phyloP scores from a whole-genome alignment of 139 green algal species.

The Closterium sp. region DNA sequence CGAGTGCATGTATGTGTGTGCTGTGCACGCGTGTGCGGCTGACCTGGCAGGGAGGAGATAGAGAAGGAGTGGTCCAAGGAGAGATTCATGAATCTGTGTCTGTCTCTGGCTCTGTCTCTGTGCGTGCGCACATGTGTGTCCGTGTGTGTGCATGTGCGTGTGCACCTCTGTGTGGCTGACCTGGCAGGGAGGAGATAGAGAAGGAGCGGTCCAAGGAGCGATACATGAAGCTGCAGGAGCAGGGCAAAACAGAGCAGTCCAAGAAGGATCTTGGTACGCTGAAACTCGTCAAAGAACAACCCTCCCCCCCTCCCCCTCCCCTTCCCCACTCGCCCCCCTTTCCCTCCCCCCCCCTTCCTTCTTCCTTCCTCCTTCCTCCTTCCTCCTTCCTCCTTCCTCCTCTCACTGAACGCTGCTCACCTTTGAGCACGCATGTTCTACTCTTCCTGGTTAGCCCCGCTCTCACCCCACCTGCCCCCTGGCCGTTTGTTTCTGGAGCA shows the following conservation, averaged over 20 bases:
- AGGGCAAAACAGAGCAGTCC: slow-evolving; percentile 52
- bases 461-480: background rate
- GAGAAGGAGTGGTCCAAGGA: too few species aligned
- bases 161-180: background rate
- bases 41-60: too few species aligned
- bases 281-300: background rate
- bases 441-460: background rate
- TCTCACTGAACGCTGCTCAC: background rate
- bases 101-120: too few species aligned
- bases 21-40: too few species aligned
- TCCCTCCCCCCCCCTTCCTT: too few species aligned
- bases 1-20: too few species aligned
- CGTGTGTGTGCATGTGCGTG: background rate
- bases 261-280: slow-evolving; percentile 45
- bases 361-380: background rate
- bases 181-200: slow-evolving; percentile 52
- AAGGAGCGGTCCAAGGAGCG: slow-evolving; percentile 49
- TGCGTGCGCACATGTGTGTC: background rate
- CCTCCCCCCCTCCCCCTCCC: too few species aligned
- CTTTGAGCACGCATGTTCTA: background rate
- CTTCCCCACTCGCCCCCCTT: background rate
- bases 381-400: background rate
- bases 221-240: slow-evolving; percentile 53
- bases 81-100: too few species aligned
- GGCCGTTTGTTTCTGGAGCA: background rate